These are phyloP conservation scores for Solanum aculeatissimum DNA, from an alignment of 305 asterid genomes.

Conservation along the genomic window DNA sequence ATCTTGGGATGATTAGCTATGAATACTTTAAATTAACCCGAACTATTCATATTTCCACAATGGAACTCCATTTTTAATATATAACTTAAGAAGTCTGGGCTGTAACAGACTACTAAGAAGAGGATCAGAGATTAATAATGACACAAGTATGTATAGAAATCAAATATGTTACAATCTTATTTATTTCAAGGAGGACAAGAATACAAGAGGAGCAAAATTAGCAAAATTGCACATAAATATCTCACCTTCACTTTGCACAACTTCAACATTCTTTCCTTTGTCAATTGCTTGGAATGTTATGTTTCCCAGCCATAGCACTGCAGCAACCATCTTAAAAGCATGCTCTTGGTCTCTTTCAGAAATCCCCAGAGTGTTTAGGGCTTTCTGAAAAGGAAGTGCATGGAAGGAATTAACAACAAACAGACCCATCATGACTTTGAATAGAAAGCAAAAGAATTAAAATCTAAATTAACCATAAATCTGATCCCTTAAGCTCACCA, in stretches of 20 bases:
- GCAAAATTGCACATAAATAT: not conserved
- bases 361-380: constrained; percentile 45
- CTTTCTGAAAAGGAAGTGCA: constrained; percentile 46
- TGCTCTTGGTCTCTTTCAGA: constrained; percentile 68
- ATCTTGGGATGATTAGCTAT: not conserved
- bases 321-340: constrained; percentile 81
- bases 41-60: not conserved
- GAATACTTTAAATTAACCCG: not conserved
- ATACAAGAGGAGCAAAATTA: not conserved
- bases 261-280: constrained; percentile 67
- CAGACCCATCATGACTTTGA: not conserved
- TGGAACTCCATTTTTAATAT: not conserved
- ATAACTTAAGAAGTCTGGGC: not conserved
- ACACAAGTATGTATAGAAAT: not conserved
- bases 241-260: constrained; percentile 84
- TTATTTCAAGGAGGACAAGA: not conserved
- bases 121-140: not conserved
- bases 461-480: constrained; percentile 1
- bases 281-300: constrained; percentile 61
- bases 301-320: constrained; percentile 96
- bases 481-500: constrained; percentile 34
- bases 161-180: not conserved
- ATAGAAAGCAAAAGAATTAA: not conserved
- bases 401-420: constrained; percentile 10
- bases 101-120: not conserved